Conservation (phyloP, 2,329 filamentous ascomycete species). For the Diaporthe citri region DNA sequence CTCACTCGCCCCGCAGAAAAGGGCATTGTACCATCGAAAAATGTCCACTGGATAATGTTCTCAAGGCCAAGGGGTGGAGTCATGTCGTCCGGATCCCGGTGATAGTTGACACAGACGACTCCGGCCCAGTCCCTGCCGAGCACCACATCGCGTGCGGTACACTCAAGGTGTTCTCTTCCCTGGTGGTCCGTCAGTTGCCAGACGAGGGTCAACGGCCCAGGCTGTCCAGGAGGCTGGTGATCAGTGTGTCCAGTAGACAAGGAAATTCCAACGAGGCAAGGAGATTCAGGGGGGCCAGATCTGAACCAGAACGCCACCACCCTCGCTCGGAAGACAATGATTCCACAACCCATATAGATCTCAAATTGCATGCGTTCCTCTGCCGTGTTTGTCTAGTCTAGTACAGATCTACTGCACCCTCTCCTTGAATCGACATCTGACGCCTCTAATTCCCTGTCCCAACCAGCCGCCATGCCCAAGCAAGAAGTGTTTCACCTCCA, state of each 20-base stretch:
- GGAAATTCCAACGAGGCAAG: conserved; percentile 19
- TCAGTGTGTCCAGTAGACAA: neutral
- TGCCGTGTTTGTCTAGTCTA: neutral
- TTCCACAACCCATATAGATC: conserved; percentile 18
- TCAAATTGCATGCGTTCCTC: neutral
- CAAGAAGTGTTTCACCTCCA: conserved; percentile 48
- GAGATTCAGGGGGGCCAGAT: conserved; percentile 7
- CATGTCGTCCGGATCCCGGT: neutral
- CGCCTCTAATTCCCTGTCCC: neutral
- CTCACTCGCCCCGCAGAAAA: neutral
- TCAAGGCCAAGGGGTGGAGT: neutral
- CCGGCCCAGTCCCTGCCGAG: neutral
- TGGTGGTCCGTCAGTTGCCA: neutral
- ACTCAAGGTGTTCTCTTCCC: neutral
- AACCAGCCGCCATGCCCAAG: conserved; percentile 38
- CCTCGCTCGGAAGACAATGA: neutral
- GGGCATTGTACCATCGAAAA: neutral
- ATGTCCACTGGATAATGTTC: neutral
- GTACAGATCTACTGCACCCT: neutral
- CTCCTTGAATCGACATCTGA: conserved; percentile 1
- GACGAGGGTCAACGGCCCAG: neutral
- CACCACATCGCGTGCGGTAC: conserved; percentile 1
- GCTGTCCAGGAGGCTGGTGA: neutral
- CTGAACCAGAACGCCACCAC: neutral
- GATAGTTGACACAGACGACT: neutral